Evolutionary conservation across 2,329 filamentous ascomycete species (phyloP).

Genomic region (Cercospora sesami): DNA sequence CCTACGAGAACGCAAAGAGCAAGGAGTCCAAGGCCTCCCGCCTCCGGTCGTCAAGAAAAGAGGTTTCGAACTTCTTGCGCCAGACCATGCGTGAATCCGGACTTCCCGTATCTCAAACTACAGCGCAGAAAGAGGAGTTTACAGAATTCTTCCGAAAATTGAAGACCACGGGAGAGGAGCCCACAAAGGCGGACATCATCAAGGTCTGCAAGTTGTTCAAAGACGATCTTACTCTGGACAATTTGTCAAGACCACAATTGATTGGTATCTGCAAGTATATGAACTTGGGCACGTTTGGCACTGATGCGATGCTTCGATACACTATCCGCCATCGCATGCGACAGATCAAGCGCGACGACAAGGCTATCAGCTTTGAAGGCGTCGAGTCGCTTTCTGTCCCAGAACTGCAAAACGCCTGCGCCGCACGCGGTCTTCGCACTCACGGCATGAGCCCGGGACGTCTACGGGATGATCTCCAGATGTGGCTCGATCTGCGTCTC

Average conservation of each 20-base stretch:
- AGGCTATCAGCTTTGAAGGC: constrained; percentile 89
- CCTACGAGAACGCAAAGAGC: constrained; percentile 87
- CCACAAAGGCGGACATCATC: constrained; percentile 87
- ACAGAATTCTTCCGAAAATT: constrained; percentile 97
- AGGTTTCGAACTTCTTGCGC: constrained; percentile 86
- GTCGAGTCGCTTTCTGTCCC: constrained; percentile 89
- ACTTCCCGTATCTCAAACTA: constrained; percentile 78
- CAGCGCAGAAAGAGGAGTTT: constrained; percentile 90
- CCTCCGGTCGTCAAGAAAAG: constrained; percentile 82
- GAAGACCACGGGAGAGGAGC: constrained; percentile 82
- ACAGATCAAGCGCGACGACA: constrained; percentile 98
- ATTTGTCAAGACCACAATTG: constrained; percentile 89
- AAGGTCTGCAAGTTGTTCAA: constrained; percentile 99
- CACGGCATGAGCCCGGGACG: constrained; percentile 86
- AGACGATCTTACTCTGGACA: constrained; percentile 95
- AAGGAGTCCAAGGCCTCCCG: constrained; percentile 84
- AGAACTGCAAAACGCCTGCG: constrained; percentile 89
- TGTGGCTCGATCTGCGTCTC: constrained; percentile 91
- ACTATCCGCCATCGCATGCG: constrained; percentile 96
- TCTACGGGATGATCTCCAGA: constrained; percentile 83
- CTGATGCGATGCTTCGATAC: constrained; percentile 96
- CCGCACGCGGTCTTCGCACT: constrained; percentile 86
- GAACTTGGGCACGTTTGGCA: constrained; percentile 95
- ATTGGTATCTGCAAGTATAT: constrained; percentile 98
- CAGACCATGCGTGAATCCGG: constrained; percentile 91